phyloP scores from a whole-genome alignment of 1,284 basidiomycete genomes.

The Inonotus hispidus region DNA sequence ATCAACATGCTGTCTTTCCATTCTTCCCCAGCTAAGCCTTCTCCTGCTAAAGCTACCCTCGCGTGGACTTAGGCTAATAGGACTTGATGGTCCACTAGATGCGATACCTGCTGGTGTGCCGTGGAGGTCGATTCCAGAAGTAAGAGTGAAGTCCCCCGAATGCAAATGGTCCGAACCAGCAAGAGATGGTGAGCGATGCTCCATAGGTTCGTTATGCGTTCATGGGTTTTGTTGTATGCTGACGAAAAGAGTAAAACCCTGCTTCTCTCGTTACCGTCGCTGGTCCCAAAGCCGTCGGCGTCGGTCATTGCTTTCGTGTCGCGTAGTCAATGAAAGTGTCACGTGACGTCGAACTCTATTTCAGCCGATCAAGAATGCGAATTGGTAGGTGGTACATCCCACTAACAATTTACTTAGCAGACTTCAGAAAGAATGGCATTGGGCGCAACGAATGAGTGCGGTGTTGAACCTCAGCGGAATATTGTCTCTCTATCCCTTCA shows the following conservation, averaged over 20 bases:
- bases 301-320: background rate
- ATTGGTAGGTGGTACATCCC: no score
- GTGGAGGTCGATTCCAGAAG: constrained; percentile 54
- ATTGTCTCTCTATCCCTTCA: no score
- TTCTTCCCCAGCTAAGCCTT: constrained; percentile 19
- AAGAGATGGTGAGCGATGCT: background rate
- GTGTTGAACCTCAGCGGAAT: background rate
- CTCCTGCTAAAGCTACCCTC: constrained; percentile 18
- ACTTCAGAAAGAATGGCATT: no score
- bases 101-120: constrained; percentile 32
- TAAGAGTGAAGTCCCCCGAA: constrained; percentile 33
- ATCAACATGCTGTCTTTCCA: constrained; percentile 18
- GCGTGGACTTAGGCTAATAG: constrained; percentile 3
- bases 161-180: background rate
- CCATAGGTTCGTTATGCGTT: background rate
- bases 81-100: constrained; percentile 7
- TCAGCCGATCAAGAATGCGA: no score
- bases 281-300: background rate
- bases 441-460: background rate
- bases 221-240: background rate
- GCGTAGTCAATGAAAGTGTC: background rate
- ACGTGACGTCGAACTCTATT: no score
- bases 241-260: background rate
- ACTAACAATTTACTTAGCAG: no score
- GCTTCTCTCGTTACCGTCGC: background rate